Evolutionary conservation across 2,329 filamentous ascomycete genomes (phyloP).

Genomic region (Paraphoma sp.): DNA sequence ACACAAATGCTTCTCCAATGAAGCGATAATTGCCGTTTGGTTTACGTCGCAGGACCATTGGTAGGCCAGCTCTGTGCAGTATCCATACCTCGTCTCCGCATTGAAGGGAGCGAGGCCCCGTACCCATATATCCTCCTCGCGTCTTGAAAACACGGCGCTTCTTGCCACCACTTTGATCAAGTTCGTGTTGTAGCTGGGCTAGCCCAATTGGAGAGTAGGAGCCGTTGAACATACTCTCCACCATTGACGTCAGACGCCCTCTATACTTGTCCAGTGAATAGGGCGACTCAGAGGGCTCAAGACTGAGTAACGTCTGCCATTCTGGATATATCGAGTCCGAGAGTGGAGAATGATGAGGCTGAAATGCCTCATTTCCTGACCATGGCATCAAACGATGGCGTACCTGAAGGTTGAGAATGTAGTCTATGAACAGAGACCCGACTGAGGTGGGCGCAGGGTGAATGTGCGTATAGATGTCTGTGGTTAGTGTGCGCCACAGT

Average conservation of each 20-base stretch:
- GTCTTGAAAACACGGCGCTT: conserved; percentile 32
- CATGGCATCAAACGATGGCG: conserved; percentile 34
- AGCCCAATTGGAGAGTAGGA: conserved; percentile 34
- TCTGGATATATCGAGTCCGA: conserved; percentile 35
- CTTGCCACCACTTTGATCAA: conserved; percentile 30
- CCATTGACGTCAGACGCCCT: conserved; percentile 20
- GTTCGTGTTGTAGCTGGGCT: conserved; percentile 34
- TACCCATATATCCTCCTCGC: conserved; percentile 22
- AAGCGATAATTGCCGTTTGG: conserved; percentile 24
- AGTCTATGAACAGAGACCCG: conserved; percentile 33
- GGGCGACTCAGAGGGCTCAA: conserved; percentile 24
- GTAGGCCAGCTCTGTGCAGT: conserved; percentile 20
- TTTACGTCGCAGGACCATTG: conserved; percentile 23
- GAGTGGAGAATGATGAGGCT: conserved; percentile 31
- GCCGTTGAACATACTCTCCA: conserved; percentile 36
- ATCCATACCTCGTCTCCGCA: conserved; percentile 29
- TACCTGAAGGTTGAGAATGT: conserved; percentile 36
- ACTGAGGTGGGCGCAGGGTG: conserved; percentile 23
- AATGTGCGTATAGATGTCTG: conserved; percentile 27
- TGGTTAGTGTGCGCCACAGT: conserved; percentile 32
- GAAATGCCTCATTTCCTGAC: conserved; percentile 32
- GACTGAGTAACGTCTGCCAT: conserved; percentile 29
- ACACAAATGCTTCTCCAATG: conserved; percentile 33
- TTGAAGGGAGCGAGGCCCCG: conserved; percentile 27
- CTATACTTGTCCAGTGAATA: conserved; percentile 23